A percentile compares a stretch with the other conserved stretches of the same genome.
These are phyloP conservation scores for Harringtonia aguacate DNA, from an alignment of 2,329 filamentous ascomycete species.

Conservation along the genomic window DNA sequence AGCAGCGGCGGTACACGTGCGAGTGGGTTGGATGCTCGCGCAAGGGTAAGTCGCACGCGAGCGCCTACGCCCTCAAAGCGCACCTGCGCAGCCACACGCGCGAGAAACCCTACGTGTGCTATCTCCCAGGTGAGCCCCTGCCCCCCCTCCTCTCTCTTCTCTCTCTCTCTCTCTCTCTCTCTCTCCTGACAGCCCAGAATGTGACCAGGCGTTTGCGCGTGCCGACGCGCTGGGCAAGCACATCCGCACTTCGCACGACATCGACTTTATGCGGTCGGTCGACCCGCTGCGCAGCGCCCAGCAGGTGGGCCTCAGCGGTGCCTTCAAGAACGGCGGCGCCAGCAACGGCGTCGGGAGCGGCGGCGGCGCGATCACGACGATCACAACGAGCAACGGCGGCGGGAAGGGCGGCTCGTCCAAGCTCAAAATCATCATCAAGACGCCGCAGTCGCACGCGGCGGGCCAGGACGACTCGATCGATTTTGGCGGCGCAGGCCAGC, in stretches of 20 bases:
- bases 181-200: conserved; percentile 50
- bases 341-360: background rate
- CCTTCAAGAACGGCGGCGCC: background rate
- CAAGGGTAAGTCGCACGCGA: conserved; percentile 86
- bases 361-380: background rate
- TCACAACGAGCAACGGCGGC: background rate
- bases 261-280: conserved; percentile 76
- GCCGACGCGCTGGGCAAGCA: conserved; percentile 96
- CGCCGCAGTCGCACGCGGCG: conserved; percentile 43
- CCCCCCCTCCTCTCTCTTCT: background rate
- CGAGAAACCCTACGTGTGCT: conserved; percentile 97
- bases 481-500: too few relatives aligned
- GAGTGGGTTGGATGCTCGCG: conserved; percentile 87
- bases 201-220: conserved; percentile 90
- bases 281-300: conserved; percentile 68
- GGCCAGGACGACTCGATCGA: conserved; percentile 41
- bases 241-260: conserved; percentile 97
- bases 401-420: conserved; percentile 30
- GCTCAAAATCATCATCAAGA: conserved; percentile 55
- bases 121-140: conserved; percentile 64
- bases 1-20: conserved; percentile 96
- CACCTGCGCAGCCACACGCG: conserved; percentile 97
- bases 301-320: conserved; percentile 35
- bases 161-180: background rate
- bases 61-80: conserved; percentile 88